Evolutionary conservation across 345 rosid genomes (phyloP).

Genomic region (Brassica incana): DNA sequence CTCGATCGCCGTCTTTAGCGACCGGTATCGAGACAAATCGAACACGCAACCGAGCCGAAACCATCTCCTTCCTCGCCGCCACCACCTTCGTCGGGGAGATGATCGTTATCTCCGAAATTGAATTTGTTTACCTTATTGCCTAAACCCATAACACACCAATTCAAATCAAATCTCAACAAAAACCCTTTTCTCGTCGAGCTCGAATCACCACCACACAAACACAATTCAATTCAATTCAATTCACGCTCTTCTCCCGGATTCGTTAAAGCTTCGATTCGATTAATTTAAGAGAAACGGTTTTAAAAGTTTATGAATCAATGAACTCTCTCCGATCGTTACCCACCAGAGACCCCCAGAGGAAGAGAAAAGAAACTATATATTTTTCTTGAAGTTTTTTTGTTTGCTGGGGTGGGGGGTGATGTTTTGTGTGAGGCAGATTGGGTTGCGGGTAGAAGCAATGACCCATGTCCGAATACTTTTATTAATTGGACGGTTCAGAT

Average conservation of each 20-base stretch:
- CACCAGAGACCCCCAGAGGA: constrained; percentile 5
- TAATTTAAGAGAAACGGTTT: background rate
- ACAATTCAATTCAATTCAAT: constrained; percentile 7
- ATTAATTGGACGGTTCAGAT: constrained; percentile 38
- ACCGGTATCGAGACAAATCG: constrained; percentile 88
- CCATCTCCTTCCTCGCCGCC: constrained; percentile 55
- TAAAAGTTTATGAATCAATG: background rate
- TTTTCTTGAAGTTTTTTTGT: background rate
- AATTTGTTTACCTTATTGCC: constrained; percentile 48
- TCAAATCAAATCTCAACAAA: constrained; percentile 31
- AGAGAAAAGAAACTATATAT: background rate
- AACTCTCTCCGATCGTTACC: constrained; percentile 32
- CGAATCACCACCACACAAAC: constrained; percentile 2
- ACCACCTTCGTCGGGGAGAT: constrained; percentile 48
- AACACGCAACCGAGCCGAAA: constrained; percentile 70
- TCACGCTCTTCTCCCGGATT: background rate
- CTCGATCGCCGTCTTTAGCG: constrained; percentile 75
- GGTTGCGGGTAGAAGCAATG: constrained; percentile 34
- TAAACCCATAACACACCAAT: constrained; percentile 64
- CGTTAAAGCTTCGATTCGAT: background rate
- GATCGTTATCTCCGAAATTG: constrained; percentile 45
- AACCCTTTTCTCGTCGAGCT: constrained; percentile 23
- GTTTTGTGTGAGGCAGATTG: constrained; percentile 39
- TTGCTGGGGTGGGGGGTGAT: background rate
- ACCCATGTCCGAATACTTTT: constrained; percentile 40